Percentiles rank a stretch among this genome's conserved stretches.
These are phyloP conservation scores for Simplicillium aogashimaense DNA, from an alignment of 2,329 filamentous ascomycete genomes.

Conservation along the genomic window DNA sequence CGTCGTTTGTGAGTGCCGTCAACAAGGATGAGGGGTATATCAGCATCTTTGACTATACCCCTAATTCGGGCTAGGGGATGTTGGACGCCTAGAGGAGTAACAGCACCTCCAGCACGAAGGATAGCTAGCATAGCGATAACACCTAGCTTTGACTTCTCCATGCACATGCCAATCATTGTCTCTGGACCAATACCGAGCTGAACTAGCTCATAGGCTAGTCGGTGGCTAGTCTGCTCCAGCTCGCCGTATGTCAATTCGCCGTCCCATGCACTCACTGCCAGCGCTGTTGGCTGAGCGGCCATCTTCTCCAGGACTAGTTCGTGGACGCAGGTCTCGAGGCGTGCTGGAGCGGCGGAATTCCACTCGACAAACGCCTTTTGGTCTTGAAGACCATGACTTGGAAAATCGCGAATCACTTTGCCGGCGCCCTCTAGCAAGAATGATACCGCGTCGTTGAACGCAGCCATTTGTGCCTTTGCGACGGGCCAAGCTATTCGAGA, in stretches of 20 bases:
- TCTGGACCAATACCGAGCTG: neutral
- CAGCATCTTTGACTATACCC: neutral
- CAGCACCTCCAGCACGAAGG: constrained; percentile 1
- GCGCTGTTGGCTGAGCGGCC: neutral
- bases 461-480: too few relatives aligned
- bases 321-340: neutral
- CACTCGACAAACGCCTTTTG: neutral
- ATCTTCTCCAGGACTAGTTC: neutral
- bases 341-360: neutral
- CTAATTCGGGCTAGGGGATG: neutral
- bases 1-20: neutral
- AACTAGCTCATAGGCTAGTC: neutral
- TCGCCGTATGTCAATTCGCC: neutral
- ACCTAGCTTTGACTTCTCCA: constrained; percentile 3
- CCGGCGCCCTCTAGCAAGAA: neutral
- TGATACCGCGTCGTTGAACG: neutral
- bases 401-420: neutral
- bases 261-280: neutral
- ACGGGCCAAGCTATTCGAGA: too few relatives aligned
- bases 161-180: neutral
- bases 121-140: constrained; percentile 1
- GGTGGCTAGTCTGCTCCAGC: constrained; percentile 1
- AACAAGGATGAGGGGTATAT: neutral
- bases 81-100: neutral
- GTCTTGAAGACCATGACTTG: neutral